Percentiles rank a stretch among this genome's conserved stretches.
Evolutionary conservation across 139 green algal genomes (phyloP).

Genomic region (Chlorella vulgaris): DNA sequence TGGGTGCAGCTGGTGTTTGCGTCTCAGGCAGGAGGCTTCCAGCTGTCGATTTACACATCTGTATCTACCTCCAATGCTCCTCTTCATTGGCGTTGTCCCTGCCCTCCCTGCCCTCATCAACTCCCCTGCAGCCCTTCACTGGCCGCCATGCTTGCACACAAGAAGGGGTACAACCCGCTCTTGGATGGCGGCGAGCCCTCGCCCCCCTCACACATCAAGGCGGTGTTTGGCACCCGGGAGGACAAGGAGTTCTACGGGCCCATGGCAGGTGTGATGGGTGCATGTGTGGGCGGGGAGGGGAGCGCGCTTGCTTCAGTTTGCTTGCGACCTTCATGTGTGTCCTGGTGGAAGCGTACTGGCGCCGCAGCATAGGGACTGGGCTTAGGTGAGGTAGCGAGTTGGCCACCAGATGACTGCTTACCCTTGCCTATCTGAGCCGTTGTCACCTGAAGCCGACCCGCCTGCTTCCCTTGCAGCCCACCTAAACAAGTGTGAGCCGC

Average conservation of each 20-base stretch:
- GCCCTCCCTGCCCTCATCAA: too few relatives aligned
- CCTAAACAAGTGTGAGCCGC: constrained; percentile 7
- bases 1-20: too few relatives aligned
- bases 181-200: constrained; percentile 20
- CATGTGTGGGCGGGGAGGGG: background rate
- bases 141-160: constrained; percentile 24
- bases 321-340: too few relatives aligned
- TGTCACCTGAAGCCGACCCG: too few relatives aligned
- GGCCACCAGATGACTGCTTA: too few relatives aligned
- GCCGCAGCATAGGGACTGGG: too few relatives aligned
- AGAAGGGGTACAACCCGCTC: constrained; percentile 25
- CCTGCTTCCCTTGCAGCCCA: background rate
- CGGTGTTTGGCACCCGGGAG: constrained; percentile 26
- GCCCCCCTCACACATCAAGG: constrained; percentile 35
- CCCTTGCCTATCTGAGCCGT: too few relatives aligned
- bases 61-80: too few relatives aligned
- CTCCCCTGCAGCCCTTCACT: constrained; percentile 15
- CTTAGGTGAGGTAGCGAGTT: too few relatives aligned
- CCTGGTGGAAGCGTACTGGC: too few relatives aligned
- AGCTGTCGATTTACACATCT: background rate
- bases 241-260: constrained; percentile 33
- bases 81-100: too few relatives aligned
- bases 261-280: constrained; percentile 12
- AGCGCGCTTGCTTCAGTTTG: background rate
- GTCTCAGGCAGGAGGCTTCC: too few relatives aligned